Percentiles rank a stretch among this genome's conserved stretches.
These are phyloP conservation scores for Penicillium parvum DNA, from an alignment of 495 filamentous ascomycete genomes.

Conservation along the genomic window DNA sequence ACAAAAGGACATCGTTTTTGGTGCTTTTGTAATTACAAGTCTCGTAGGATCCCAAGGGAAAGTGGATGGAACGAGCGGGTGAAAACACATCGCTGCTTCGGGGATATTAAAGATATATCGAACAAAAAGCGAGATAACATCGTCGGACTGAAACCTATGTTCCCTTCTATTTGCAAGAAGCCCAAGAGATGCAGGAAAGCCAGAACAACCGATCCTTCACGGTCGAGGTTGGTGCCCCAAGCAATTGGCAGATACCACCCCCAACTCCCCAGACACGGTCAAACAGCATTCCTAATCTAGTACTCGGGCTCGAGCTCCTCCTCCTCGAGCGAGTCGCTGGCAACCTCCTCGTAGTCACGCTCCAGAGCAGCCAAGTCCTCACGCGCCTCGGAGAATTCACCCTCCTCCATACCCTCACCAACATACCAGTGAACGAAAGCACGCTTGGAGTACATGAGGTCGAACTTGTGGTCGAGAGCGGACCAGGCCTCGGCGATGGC, in stretches of 20 bases:
- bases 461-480: constrained; percentile 95
- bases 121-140: constrained; percentile 40
- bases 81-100: constrained; percentile 43
- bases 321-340: constrained; percentile 87
- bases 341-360: constrained; percentile 99
- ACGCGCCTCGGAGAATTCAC: constrained; percentile 97
- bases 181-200: constrained; percentile 27
- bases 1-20: constrained; percentile 1
- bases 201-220: constrained; percentile 21
- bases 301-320: constrained; percentile 93
- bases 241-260: constrained; percentile 21
- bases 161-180: constrained; percentile 43
- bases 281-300: constrained; percentile 50
- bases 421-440: constrained; percentile 99
- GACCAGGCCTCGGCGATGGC: constrained; percentile 99
- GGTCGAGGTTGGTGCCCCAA: constrained; percentile 26
- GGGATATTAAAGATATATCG: constrained; percentile 50
- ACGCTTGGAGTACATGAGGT: constrained; percentile 99
- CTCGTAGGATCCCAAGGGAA: constrained; percentile 7
- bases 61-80: constrained; percentile 31
- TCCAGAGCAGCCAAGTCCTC: constrained; percentile 97
- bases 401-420: constrained; percentile 99
- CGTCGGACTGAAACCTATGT: constrained; percentile 41
- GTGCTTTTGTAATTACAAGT: constrained; percentile 27
- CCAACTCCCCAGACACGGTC: constrained; percentile 18